Evolutionary conservation across 108 stramenopile species (phyloP).

Genomic region (Seminavis robusta): DNA sequence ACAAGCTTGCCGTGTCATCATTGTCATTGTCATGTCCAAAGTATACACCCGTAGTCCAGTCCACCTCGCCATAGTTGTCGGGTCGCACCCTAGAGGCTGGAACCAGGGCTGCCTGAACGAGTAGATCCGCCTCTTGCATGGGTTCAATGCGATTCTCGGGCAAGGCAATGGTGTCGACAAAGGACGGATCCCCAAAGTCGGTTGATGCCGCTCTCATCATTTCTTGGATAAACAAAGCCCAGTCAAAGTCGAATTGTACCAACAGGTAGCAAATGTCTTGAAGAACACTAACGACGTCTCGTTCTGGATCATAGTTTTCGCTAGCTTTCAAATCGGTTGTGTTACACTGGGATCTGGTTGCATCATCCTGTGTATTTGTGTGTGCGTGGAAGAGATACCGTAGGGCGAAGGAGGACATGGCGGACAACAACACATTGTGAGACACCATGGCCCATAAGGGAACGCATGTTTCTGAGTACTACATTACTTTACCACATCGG

Average conservation of each 20-base stretch:
- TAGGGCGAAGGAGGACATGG: too few species aligned
- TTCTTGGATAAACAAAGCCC: constrained; percentile 13
- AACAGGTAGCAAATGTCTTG: too few species aligned
- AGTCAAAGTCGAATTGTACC: constrained; percentile 11
- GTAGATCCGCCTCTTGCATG: constrained; percentile 12
- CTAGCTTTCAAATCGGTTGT: too few species aligned
- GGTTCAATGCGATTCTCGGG: constrained; percentile 6
- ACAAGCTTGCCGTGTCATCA: constrained; percentile 7
- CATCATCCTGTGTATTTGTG: too few species aligned
- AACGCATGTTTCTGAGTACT: too few species aligned
- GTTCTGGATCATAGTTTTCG: too few species aligned
- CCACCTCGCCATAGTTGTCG: not conserved
- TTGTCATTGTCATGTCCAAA: constrained; percentile 2
- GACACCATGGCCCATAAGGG: too few species aligned
- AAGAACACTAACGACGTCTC: too few species aligned
- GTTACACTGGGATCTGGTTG: too few species aligned
- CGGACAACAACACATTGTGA: too few species aligned
- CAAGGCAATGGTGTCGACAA: constrained; percentile 2
- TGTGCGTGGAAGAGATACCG: too few species aligned
- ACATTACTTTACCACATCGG: too few species aligned
- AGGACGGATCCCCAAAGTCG: constrained; percentile 12
- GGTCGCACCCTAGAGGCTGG: constrained; percentile 21
- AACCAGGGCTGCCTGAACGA: constrained; percentile 14
- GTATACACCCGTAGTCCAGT: not conserved
- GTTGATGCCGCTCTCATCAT: constrained; percentile 16